Evolutionary conservation across 2,329 filamentous ascomycete genomes (phyloP).

Genomic region (Pleochaeta shiraiana): DNA sequence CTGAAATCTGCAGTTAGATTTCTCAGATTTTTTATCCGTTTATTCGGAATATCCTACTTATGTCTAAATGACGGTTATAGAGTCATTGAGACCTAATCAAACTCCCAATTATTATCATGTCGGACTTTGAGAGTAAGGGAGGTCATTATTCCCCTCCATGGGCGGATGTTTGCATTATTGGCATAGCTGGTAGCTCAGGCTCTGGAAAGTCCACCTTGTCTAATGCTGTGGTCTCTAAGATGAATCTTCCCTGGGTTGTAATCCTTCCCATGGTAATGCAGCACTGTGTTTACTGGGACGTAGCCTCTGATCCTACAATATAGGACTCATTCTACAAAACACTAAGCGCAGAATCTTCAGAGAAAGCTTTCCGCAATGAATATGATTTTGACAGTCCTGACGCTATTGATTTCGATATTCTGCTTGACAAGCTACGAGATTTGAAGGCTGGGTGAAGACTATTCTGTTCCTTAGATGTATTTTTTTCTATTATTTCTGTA

Average conservation of each 20-base stretch:
- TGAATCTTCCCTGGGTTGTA: conserved; percentile 94
- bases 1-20: too few species aligned
- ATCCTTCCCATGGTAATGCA: conserved; percentile 73
- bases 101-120: too few species aligned
- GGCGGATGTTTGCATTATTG: conserved; percentile 92
- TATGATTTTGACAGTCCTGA: conserved; percentile 92
- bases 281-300: neutral
- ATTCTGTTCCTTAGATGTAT: neutral
- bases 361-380: conserved; percentile 67
- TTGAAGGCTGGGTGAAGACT: conserved; percentile 64
- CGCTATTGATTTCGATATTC: conserved; percentile 81
- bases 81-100: too few species aligned
- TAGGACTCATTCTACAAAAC: conserved; percentile 97
- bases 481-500: neutral
- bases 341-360: conserved; percentile 56
- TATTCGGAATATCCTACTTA: too few species aligned
- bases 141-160: conserved; percentile 84
- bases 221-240: conserved; percentile 67
- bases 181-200: conserved; percentile 83
- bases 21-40: too few species aligned
- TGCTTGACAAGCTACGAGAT: conserved; percentile 59
- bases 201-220: conserved; percentile 90
- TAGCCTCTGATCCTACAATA: conserved; percentile 4
- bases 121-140: conserved; percentile 15
- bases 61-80: too few species aligned